phyloP scores from a whole-genome alignment of 1,139 yeast species.

The Suhomyces bokatorum region DNA sequence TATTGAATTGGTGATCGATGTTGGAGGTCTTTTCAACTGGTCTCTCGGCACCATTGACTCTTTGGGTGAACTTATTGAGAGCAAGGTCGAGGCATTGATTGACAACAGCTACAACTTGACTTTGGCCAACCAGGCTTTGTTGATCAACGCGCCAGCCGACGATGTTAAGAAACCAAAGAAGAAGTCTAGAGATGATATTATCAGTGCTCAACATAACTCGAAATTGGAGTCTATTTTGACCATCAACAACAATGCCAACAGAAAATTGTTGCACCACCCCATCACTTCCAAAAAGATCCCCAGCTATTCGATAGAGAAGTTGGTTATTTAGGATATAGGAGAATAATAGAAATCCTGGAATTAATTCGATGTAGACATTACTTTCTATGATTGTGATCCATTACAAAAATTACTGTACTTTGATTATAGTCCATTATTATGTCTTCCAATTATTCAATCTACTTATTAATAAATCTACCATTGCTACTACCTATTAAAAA shows the following conservation, averaged over 20 bases:
- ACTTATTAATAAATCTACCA: too few relatives aligned
- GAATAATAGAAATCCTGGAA: neutral
- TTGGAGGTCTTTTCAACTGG: slow-evolving; percentile 72
- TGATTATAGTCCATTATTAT: too few relatives aligned
- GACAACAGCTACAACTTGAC: slow-evolving; percentile 56
- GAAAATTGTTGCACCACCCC: slow-evolving; percentile 30
- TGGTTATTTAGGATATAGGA: slow-evolving; percentile 31
- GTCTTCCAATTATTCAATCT: too few relatives aligned
- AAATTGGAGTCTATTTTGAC: slow-evolving; percentile 44
- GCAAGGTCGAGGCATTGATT: slow-evolving; percentile 51
- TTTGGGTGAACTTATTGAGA: slow-evolving; percentile 45
- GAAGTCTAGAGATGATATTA: slow-evolving; percentile 21
- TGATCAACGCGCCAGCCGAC: slow-evolving; percentile 24
- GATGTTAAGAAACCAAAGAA: slow-evolving; percentile 19
- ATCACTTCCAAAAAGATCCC: slow-evolving; percentile 45
- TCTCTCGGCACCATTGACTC: slow-evolving; percentile 47
- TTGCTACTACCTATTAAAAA: too few relatives aligned
- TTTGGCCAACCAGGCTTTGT: slow-evolving; percentile 52
- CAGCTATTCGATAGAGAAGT: slow-evolving; percentile 52
- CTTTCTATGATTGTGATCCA: too few relatives aligned
- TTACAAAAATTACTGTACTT: too few relatives aligned
- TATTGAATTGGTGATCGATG: slow-evolving; percentile 64
- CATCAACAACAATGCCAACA: slow-evolving; percentile 32
- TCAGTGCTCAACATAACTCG: slow-evolving; percentile 26
- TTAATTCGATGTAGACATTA: too few relatives aligned